These are phyloP conservation scores for Gossypium schwendimanii DNA, from an alignment of 441 rosid genomes.

Conservation along the genomic window DNA sequence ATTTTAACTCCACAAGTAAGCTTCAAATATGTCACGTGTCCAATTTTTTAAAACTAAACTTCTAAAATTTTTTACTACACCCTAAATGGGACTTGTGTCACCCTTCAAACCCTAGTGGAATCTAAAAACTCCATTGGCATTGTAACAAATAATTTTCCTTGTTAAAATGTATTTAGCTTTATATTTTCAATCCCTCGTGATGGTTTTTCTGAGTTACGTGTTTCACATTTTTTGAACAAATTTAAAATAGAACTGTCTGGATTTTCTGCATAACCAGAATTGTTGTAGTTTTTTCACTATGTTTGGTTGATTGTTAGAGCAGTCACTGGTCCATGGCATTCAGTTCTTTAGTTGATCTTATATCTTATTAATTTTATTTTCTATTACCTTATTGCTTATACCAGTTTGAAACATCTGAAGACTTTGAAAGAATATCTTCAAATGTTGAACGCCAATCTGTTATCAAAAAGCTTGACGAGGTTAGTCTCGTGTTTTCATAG, in stretches of 20 bases:
- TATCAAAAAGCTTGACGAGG: slow-evolving; percentile 88
- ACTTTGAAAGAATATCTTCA: slow-evolving; percentile 60
- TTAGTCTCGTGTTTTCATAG: slow-evolving; percentile 14
- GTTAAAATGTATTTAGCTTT: background rate
- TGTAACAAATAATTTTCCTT: background rate
- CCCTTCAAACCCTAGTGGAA: too few species aligned
- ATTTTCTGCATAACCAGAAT: background rate
- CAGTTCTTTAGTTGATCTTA: background rate
- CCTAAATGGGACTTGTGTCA: too few species aligned
- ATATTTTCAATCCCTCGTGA: background rate
- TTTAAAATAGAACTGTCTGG: background rate
- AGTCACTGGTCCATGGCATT: background rate
- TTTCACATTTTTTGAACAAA: background rate
- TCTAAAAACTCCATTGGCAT: too few species aligned
- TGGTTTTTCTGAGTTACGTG: slow-evolving; percentile 1
- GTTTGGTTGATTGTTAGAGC: background rate
- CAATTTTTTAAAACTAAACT: too few species aligned
- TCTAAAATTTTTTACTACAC: too few species aligned
- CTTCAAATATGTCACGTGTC: too few species aligned
- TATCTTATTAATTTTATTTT: slow-evolving; percentile 2
- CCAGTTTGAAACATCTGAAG: slow-evolving; percentile 79
- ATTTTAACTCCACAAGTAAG: too few species aligned
- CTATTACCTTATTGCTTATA: slow-evolving; percentile 13
- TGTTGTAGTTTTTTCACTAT: background rate
- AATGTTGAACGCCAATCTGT: slow-evolving; percentile 72